Evolutionary conservation across 768 basidiomycete genomes (phyloP), one percentile per base, ranked within the genome.

Genomic region (Daedalea quercina): DNA sequence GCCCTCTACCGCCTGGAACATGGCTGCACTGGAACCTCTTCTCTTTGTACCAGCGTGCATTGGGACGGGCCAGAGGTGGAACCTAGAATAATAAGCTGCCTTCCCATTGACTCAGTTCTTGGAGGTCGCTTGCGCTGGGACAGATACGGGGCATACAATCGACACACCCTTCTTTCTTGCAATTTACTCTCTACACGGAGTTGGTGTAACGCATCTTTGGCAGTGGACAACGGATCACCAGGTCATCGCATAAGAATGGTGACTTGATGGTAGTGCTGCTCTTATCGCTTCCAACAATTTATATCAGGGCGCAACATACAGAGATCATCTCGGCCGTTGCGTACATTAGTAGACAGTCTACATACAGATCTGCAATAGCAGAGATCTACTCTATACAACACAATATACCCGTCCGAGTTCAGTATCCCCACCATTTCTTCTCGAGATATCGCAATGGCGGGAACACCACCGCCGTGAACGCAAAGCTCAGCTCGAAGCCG

Each of bases 141-240:
- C 91, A 94, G 92, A 93, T 94, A 92, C 90, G 91, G 78, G 87
- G 89, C 74, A 56, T 19, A 76, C 71, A 77, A 55, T 17, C 43
- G 25, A 31, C 28, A 31, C 28, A 31, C 42, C 44, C 28, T 41
- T 28, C 4, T 31, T 31, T 31, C 28, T 6, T 4, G 28, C 28
- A 31, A 31, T 31, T n/a, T n/a, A n/a, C n/a, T n/a, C n/a, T n/a
- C n/a, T n/a, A n/a, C n/a, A n/a, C n/a, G n/a, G n/a, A n/a, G n/a
- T n/a, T n/a, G n/a, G n/a, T n/a, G n/a, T n/a, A n/a, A n/a, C n/a
- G n/a, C n/a, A n/a, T n/a, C n/a, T n/a, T n/a, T n/a, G n/a, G n/a
- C n/a, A n/a, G n/a, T n/a, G n/a, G n/a, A n/a, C n/a, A n/a, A n/a
- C n/a, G n/a, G n/a, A n/a, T n/a, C n/a, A n/a, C n/a, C n/a, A n/a